These are phyloP conservation scores for Neocallimastix lanati DNA, from an alignment of 192 early-diverging fungal species.

Conservation along the genomic window DNA sequence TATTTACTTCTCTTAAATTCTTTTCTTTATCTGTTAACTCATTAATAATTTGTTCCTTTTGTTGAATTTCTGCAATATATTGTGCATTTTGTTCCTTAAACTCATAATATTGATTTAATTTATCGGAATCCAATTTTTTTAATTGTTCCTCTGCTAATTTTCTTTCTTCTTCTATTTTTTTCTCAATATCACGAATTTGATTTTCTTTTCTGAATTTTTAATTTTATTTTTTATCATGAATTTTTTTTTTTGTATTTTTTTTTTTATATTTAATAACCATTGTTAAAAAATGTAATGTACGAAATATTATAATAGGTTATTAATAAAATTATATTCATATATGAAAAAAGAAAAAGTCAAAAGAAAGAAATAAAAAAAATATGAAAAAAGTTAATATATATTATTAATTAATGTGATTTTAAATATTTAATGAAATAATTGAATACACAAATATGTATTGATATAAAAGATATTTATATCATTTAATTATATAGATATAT, in stretches of 20 bases:
- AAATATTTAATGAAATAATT: no score
- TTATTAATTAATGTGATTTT: no score
- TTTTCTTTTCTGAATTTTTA: slow-evolving; percentile 15
- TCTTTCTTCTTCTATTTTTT: slow-evolving; percentile 23
- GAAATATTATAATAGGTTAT: no score
- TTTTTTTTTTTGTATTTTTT: neutral
- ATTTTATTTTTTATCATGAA: no score
- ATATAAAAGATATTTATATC: no score
- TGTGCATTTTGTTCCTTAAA: slow-evolving; percentile 18
- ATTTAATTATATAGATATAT: no score
- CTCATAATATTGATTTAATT: slow-evolving; percentile 10
- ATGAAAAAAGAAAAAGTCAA: no score
- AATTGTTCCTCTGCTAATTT: slow-evolving; percentile 20
- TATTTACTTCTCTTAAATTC: neutral
- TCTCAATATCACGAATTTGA: slow-evolving; percentile 22
- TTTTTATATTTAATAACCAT: slow-evolving; percentile 2
- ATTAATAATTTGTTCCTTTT: slow-evolving; percentile 7
- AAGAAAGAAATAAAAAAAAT: no score
- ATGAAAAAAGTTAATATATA: no score
- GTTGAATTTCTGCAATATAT: slow-evolving; percentile 15
- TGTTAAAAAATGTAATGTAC: no score
- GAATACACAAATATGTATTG: no score
- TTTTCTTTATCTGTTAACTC: neutral
- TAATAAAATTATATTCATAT: no score
- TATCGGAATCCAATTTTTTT: slow-evolving; percentile 15